Percentiles rank a stretch among this genome's conserved stretches.
These are phyloP conservation scores for Candolleomyces eurysporus DNA, from an alignment of 768 basidiomycete species.

Conservation along the genomic window DNA sequence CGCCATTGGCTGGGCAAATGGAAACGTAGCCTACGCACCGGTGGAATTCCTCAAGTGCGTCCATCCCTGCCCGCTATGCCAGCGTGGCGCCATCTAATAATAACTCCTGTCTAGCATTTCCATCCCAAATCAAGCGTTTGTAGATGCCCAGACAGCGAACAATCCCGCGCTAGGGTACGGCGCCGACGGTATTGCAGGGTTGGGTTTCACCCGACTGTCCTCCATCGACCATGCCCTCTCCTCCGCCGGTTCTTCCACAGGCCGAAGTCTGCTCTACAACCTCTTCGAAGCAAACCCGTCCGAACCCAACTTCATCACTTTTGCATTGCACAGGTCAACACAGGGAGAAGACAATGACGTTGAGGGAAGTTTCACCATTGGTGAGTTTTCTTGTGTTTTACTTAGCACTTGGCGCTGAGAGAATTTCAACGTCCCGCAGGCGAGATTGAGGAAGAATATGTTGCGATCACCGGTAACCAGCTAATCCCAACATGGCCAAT, in stretches of 20 bases:
- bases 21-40: slow-evolving; percentile 58
- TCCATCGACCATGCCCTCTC: slow-evolving; percentile 64
- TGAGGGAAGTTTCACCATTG: slow-evolving; percentile 71
- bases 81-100: background rate
- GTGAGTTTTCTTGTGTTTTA: slow-evolving; percentile 26
- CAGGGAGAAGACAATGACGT: slow-evolving; percentile 48
- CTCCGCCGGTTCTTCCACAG: slow-evolving; percentile 52
- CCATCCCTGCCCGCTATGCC: background rate
- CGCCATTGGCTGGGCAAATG: slow-evolving; percentile 77
- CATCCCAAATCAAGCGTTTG: slow-evolving; percentile 66
- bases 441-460: slow-evolving; percentile 64
- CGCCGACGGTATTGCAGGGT: slow-evolving; percentile 68
- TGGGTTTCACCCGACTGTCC: slow-evolving; percentile 79
- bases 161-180: slow-evolving; percentile 77
- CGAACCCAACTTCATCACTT: slow-evolving; percentile 80
- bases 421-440: slow-evolving; percentile 34
- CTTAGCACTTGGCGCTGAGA: background rate
- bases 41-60: slow-evolving; percentile 70
- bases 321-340: slow-evolving; percentile 63
- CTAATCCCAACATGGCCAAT: slow-evolving; percentile 76
- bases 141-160: slow-evolving; percentile 59
- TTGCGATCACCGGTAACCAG: slow-evolving; percentile 51
- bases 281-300: slow-evolving; percentile 64
- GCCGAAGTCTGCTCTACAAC: slow-evolving; percentile 74
- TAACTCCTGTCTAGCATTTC: slow-evolving; percentile 43